Base-by-base conservation (phyloP, 306 rosid species). In the Sicyos edulis region DNA sequence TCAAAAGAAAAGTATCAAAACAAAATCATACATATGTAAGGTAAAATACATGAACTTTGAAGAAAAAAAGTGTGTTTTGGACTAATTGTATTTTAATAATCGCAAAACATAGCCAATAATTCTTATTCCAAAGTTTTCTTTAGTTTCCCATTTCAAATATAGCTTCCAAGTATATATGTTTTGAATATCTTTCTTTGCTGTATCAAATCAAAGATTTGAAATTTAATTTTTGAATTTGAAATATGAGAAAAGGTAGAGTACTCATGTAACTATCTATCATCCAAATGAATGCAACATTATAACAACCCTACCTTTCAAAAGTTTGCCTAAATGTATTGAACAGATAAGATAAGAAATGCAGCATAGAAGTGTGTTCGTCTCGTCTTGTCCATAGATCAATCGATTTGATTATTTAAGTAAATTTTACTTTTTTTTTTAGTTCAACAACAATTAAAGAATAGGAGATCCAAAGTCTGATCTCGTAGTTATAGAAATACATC, bases 191-290 rank as follows among this genome's bases (percentile, higher is more conserved):
- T 26, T 26, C 29, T 26, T 26, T 26, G 29, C 29, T 26, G 3
- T 26, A 26, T 26, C 29, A 26, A 67, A 67, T 67, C 72, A 49
- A 67, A 67, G 42, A 44, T 67, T 67, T 47, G n/a, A 67, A 67
- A 45, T 67, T 49, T 6, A 68, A 68, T 13, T 47, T 49, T 66
- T 45, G 19, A 66, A 45, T 66, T 1, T 17, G 16, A 64, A 42
- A 19, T 8, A 64, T 17, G 51, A 10, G 37, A 20, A 66, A 32
- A 20, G 49, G 22, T 3, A 47, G 12, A 13, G 21, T 68, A 24
- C 14, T 68, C 57, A 68, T 68, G 17, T 47, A 16, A 68, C 44
- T 68, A 22, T 49, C 10, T 49, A 49, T 24, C 72, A 68, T 47
- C 40, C 72, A 66, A 66, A 42, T 45, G 37, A 65, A 65, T 65